Conservation (phyloP, 805 yeast genomes). For the Groenewaldozyma tartarivorans region DNA sequence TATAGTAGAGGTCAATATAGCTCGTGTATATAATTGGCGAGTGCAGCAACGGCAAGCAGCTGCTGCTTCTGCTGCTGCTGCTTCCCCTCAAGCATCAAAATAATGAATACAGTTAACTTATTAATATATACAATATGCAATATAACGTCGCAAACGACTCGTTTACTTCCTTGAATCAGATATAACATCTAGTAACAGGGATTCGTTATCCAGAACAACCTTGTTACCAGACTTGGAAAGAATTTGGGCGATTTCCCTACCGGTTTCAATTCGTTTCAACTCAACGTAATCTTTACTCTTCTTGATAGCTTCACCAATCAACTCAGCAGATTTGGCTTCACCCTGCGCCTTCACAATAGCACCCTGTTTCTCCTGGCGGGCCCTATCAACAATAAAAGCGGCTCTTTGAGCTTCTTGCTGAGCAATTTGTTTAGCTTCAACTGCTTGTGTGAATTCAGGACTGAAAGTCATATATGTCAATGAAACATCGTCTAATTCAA, state of each 20-base stretch:
- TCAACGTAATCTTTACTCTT: slow-evolving; percentile 94
- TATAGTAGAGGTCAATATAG: slow-evolving; percentile 96
- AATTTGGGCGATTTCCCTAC: slow-evolving; percentile 86
- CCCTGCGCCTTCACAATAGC: slow-evolving; percentile 95
- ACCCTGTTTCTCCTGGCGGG: slow-evolving; percentile 95
- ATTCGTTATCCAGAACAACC: slow-evolving; percentile 83
- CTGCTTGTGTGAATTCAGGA: slow-evolving; percentile 96
- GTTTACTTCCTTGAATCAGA: slow-evolving; percentile 52
- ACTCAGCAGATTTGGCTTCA: slow-evolving; percentile 95
- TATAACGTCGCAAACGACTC: slow-evolving; percentile 1
- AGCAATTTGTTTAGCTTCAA: slow-evolving; percentile 97
- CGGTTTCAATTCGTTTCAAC: slow-evolving; percentile 92
- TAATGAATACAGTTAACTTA: too few species aligned
- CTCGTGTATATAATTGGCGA: slow-evolving; percentile 44
- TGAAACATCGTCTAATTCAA: slow-evolving; percentile 88
- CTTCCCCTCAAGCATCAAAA: too few species aligned
- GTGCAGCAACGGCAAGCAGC: slow-evolving; percentile 25
- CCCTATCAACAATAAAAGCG: slow-evolving; percentile 93
- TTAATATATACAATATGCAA: neutral
- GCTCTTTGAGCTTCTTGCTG: slow-evolving; percentile 99
- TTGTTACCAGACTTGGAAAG: slow-evolving; percentile 83
- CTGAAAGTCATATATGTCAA: slow-evolving; percentile 94
- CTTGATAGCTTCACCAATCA: slow-evolving; percentile 98
- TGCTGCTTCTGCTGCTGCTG: neutral
- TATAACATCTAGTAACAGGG: slow-evolving; percentile 81